Percentiles rank a stretch among this genome's conserved stretches.
Conservation (phyloP, 352 stramenopile species). For the Globisporangium splendens region DNA sequence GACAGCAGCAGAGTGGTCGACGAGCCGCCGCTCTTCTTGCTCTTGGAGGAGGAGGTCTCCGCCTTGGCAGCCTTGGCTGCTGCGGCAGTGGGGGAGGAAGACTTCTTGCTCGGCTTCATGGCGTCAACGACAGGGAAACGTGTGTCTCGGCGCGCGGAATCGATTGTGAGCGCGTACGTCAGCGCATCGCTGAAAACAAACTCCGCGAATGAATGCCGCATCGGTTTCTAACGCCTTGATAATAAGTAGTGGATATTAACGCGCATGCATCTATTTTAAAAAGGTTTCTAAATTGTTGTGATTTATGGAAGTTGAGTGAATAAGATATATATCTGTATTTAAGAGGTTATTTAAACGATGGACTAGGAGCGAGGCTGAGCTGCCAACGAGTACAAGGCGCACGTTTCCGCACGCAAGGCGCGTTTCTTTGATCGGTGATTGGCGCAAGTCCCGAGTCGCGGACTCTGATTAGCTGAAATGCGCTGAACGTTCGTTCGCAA, state of each 20-base stretch:
- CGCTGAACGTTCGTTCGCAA: neutral
- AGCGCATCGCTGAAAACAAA: neutral
- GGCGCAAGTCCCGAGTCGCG: neutral
- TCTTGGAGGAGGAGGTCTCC: constrained; percentile 5
- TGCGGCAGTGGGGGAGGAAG: neutral
- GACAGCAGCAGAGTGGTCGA: constrained; percentile 10
- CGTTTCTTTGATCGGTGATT: constrained; percentile 11
- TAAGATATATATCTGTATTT: neutral
- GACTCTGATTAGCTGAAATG: constrained; percentile 1
- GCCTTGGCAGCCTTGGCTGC: constrained; percentile 1
- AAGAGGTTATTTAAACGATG: neutral
- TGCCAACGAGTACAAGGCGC: neutral
- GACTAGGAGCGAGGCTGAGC: neutral
- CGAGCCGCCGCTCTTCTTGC: constrained; percentile 2
- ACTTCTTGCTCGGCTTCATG: constrained; percentile 13
- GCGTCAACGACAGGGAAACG: neutral
- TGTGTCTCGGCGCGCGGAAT: constrained; percentile 3
- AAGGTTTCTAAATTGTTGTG: neutral
- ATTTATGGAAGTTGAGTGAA: too few relatives aligned
- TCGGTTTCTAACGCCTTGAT: neutral
- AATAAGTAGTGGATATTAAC: neutral
- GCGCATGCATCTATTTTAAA: neutral
- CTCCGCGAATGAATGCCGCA: neutral
- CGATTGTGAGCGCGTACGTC: constrained; percentile 1
- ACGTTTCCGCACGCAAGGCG: constrained; percentile 8